phyloP scores from a whole-genome alignment of 2,329 filamentous ascomycete genomes.

The Sarocladium brachiariae region DNA sequence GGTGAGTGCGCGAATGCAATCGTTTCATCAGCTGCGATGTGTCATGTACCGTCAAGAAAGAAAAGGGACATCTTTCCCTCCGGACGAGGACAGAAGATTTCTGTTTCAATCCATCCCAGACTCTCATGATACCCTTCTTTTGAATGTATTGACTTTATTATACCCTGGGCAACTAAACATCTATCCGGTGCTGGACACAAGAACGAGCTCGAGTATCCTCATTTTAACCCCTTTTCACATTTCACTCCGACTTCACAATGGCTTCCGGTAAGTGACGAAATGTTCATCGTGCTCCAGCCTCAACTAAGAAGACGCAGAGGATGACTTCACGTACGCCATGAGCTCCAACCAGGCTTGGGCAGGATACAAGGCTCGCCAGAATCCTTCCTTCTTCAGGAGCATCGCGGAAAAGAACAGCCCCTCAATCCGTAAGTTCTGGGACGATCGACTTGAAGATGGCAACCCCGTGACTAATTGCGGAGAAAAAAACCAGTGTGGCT shows the following conservation, averaged over 20 bases:
- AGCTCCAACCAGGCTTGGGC: constrained; percentile 67
- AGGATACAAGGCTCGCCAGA: constrained; percentile 53
- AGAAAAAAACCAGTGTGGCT: constrained; percentile 59
- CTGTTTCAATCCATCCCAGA: constrained; percentile 5
- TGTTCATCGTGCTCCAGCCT: no score
- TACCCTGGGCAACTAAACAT: no score
- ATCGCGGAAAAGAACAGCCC: constrained; percentile 62
- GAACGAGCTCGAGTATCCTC: no score
- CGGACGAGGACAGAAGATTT: background rate
- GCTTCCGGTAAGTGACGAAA: background rate
- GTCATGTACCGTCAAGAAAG: background rate
- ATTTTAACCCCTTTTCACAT: background rate
- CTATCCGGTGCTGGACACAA: no score
- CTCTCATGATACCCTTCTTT: constrained; percentile 2
- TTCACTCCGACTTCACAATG: background rate
- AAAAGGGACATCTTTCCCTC: background rate
- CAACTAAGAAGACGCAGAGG: constrained; percentile 28
- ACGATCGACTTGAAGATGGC: constrained; percentile 12
- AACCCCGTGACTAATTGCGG: background rate
- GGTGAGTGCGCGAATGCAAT: background rate
- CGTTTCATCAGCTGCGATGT: constrained; percentile 11
- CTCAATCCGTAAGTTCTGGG: constrained; percentile 42
- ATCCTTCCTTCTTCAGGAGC: constrained; percentile 64
- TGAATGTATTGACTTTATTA: background rate
- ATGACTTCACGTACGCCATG: constrained; percentile 56